These are phyloP conservation scores for Tripterygium wilfordii DNA, from an alignment of 177 flowering plant genomes.

Conservation along the genomic window DNA sequence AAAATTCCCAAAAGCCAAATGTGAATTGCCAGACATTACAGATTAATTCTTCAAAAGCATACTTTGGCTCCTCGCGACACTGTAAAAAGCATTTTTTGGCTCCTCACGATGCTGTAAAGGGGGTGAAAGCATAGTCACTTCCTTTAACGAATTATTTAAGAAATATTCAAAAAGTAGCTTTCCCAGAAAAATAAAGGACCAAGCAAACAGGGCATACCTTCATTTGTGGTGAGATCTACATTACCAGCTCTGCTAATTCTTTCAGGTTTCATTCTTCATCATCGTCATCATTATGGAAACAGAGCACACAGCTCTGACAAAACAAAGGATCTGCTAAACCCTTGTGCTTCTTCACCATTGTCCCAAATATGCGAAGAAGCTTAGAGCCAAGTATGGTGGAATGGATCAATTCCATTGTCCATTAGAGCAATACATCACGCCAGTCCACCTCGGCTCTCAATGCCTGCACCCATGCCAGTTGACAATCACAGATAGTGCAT, in stretches of 20 bases:
- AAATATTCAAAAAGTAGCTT: not conserved
- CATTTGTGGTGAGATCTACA: constrained; percentile 9
- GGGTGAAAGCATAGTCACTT: no score
- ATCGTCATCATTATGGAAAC: constrained; percentile 16
- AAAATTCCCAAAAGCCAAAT: no score
- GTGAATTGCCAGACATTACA: no score
- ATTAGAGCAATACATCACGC: constrained; percentile 6
- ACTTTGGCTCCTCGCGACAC: no score
- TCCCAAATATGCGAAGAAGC: constrained; percentile 24
- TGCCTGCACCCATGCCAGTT: constrained; percentile 70
- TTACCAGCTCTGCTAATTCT: constrained; percentile 16
- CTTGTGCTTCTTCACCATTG: constrained; percentile 1
- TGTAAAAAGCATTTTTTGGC: not conserved
- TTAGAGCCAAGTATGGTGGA: constrained; percentile 24
- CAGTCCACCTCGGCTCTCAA: constrained; percentile 32
- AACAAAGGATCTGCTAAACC: constrained; percentile 13
- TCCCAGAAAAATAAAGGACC: not conserved
- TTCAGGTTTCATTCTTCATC: constrained; percentile 11
- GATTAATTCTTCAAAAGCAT: no score
- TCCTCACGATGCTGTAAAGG: no score
- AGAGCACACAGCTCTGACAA: constrained; percentile 10
- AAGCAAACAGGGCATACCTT: constrained; percentile 4
- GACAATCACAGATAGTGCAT: no score
- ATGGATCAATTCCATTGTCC: constrained; percentile 6
- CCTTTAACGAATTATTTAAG: not conserved